Evolutionary conservation across 208 protist genomes (phyloP).

Genomic region (Chromosphaera perkinsii): DNA sequence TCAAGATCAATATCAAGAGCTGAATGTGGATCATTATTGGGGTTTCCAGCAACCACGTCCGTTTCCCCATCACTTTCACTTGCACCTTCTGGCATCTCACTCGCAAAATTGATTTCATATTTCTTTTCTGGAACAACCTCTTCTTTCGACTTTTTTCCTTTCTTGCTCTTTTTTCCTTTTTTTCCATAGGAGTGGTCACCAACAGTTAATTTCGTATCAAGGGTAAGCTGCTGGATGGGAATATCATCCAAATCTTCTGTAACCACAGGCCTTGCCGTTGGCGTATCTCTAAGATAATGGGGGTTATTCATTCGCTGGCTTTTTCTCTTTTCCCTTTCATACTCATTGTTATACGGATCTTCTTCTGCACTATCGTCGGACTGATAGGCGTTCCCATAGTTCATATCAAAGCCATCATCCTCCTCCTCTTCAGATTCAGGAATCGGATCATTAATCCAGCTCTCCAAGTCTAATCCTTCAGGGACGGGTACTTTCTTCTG

Average conservation of each 20-base stretch:
- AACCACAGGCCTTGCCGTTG: no score
- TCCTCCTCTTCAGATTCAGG: conserved; percentile 8
- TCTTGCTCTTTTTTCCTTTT: no score
- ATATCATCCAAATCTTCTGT: conserved; percentile 2
- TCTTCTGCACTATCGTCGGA: no score
- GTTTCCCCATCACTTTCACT: background rate
- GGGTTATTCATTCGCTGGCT: background rate
- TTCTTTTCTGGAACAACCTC: background rate
- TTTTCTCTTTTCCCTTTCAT: background rate
- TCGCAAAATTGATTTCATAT: background rate
- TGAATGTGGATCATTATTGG: background rate
- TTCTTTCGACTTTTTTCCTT: no score
- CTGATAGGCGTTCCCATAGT: no score
- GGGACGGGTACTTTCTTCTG: conserved; percentile 55
- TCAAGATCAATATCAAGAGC: conserved; percentile 1
- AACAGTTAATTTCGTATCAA: background rate
- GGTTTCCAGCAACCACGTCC: background rate
- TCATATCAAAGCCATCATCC: no score
- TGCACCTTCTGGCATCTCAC: conserved; percentile 1
- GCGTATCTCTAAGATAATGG: background rate
- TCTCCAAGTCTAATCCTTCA: conserved; percentile 45
- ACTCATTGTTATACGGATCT: no score
- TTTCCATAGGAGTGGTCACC: background rate
- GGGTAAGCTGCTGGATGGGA: background rate
- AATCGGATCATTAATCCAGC: conserved; percentile 51